These are phyloP conservation scores for Vicia sativa DNA, from an alignment of 306 rosid genomes.

Conservation along the genomic window DNA sequence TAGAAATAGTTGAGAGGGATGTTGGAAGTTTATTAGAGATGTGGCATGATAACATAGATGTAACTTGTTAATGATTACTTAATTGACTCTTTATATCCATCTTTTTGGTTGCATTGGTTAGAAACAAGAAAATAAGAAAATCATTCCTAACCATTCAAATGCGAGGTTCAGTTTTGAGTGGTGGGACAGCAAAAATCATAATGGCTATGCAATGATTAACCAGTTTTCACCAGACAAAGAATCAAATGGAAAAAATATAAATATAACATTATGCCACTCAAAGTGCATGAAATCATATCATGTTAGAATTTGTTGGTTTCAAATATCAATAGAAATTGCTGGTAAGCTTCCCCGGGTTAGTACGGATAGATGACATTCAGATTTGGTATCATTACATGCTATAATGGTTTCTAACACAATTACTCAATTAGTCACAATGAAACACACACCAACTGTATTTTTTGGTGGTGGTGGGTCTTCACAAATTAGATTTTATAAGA, in stretches of 20 bases:
- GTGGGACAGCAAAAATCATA: slow-evolving; percentile 45
- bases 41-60: slow-evolving; percentile 31
- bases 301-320: slow-evolving; percentile 16
- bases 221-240: slow-evolving; percentile 32
- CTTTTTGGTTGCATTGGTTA: slow-evolving; percentile 35
- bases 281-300: slow-evolving; percentile 42
- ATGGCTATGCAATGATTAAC: slow-evolving; percentile 37
- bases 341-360: slow-evolving; percentile 38
- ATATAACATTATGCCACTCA: slow-evolving; percentile 27
- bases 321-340: slow-evolving; percentile 31
- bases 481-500: too few relatives aligned
- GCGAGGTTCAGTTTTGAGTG: slow-evolving; percentile 44
- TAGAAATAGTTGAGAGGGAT: slow-evolving; percentile 28
- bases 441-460: too few relatives aligned
- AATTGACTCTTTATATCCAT: slow-evolving; percentile 34
- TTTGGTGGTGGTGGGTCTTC: too few relatives aligned
- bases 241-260: slow-evolving; percentile 26
- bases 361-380: slow-evolving; percentile 16
- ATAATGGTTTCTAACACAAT: slow-evolving; percentile 6
- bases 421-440: neutral
- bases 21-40: slow-evolving; percentile 40
- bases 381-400: slow-evolving; percentile 23
- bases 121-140: slow-evolving; percentile 43
- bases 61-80: slow-evolving; percentile 40
- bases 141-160: slow-evolving; percentile 42